Percentiles rank a stretch among this genome's conserved stretches.
phyloP scores from a whole-genome alignment of 345 rosid genomes.

The Jatropha curcas region DNA sequence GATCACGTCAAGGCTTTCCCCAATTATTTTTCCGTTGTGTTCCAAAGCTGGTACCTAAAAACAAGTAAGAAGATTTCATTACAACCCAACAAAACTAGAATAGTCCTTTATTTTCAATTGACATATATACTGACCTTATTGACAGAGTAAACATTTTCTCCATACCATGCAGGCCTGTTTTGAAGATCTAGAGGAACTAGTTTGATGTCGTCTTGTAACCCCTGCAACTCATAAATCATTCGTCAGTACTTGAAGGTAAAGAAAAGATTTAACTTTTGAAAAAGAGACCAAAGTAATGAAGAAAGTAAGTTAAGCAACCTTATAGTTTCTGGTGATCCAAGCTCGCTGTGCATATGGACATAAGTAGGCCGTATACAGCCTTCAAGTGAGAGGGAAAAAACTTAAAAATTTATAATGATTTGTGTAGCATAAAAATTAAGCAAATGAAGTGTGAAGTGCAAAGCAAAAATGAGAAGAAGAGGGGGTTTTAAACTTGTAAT shows the following conservation, averaged over 20 bases:
- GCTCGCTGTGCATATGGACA: conserved; percentile 92
- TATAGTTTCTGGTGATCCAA: conserved; percentile 91
- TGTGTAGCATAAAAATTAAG: too few species aligned
- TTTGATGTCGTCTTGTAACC: conserved; percentile 74
- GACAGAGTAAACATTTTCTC: conserved; percentile 73
- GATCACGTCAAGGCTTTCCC: conserved; percentile 83
- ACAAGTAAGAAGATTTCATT: not conserved
- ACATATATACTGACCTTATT: conserved; percentile 56
- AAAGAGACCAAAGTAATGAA: too few species aligned
- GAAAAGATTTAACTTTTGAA: too few species aligned
- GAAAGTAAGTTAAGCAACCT: conserved; percentile 43
- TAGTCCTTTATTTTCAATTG: not conserved
- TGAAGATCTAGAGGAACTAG: conserved; percentile 73
- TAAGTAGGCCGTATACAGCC: conserved; percentile 61
- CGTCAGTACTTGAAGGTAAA: too few species aligned
- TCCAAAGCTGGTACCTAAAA: conserved; percentile 81
- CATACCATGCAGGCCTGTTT: conserved; percentile 87
- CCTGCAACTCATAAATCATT: conserved; percentile 39
- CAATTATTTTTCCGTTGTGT: conserved; percentile 77
- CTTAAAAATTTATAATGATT: too few species aligned
- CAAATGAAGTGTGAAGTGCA: too few species aligned
- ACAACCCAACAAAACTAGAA: not conserved
- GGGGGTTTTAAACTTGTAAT: not conserved
- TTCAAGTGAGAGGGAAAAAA: conserved; percentile 16
- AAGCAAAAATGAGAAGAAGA: not conserved